These are phyloP conservation scores for Lophiotrema nucula DNA, from an alignment of 495 filamentous ascomycete species.

Conservation along the genomic window DNA sequence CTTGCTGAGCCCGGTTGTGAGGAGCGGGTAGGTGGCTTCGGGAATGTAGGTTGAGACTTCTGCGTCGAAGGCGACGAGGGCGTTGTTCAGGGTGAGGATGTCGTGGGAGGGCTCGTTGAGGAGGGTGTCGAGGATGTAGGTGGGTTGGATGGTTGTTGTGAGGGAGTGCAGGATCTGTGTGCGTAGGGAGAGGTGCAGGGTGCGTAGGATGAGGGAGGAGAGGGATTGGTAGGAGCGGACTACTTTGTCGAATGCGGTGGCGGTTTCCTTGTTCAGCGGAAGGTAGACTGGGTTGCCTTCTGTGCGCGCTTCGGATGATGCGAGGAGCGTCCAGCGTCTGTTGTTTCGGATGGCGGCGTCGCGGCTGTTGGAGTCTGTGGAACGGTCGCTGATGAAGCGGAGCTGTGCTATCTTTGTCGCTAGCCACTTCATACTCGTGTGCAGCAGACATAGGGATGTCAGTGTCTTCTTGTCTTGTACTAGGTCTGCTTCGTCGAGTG, in stretches of 20 bases:
- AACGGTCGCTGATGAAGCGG: slow-evolving; percentile 61
- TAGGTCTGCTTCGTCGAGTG: slow-evolving; percentile 72
- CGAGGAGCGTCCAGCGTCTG: slow-evolving; percentile 79
- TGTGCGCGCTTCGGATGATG: slow-evolving; percentile 55
- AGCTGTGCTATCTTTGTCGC: slow-evolving; percentile 73
- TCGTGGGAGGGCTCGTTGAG: slow-evolving; percentile 76
- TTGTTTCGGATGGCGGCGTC: slow-evolving; percentile 44
- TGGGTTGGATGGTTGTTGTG: slow-evolving; percentile 17
- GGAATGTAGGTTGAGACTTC: slow-evolving; percentile 69
- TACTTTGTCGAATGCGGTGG: slow-evolving; percentile 83
- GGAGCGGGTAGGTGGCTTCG: slow-evolving; percentile 46
- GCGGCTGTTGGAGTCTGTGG: slow-evolving; percentile 46
- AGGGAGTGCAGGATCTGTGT: slow-evolving; percentile 69
- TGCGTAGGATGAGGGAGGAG: slow-evolving; percentile 70
- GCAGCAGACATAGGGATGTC: slow-evolving; percentile 77
- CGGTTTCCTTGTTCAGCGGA: slow-evolving; percentile 84
- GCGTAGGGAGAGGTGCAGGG: slow-evolving; percentile 83
- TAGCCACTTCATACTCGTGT: slow-evolving; percentile 98
- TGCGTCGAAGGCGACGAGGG: slow-evolving; percentile 81
- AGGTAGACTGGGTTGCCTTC: slow-evolving; percentile 71
- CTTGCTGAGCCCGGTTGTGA: slow-evolving; percentile 63
- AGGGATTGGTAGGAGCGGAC: slow-evolving; percentile 76
- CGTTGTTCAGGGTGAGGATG: slow-evolving; percentile 73
- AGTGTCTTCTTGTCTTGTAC: slow-evolving; percentile 87
- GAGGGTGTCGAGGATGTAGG: slow-evolving; percentile 69